Evolutionary conservation across 2,329 filamentous ascomycete species (phyloP), one percentile per base, ranked within the genome.

Genomic region (Fusarium subtropicale): DNA sequence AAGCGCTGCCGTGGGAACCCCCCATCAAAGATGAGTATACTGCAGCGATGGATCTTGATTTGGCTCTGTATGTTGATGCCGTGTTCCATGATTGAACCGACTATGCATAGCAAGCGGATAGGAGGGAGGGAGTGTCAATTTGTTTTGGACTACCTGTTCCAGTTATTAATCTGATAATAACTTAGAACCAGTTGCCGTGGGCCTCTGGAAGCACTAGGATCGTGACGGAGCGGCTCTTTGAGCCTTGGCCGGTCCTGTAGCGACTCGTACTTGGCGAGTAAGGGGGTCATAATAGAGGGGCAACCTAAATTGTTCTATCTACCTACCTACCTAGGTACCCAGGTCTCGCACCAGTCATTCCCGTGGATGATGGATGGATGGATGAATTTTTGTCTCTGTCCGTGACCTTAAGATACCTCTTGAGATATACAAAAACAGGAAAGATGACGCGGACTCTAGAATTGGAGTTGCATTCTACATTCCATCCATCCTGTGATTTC

Each of bases 161-260:
- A 41, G 34, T 52, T 28, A 41, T 52, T 28, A 41, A 52, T 34
- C 53, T 28, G 20, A n/a, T 20, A 20, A 39, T 20, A 38, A 39
- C 39, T 33, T 34, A 38, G 51, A 26, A 45, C n/a, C n/a, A 42
- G 26, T 39, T 47, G 24, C 22, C 30, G 41, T 48, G 46, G 39
- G 33, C 42, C 47, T 55, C 47, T 39, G 54, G 58, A 61, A 72
- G 67, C 70, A 73, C 72, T 74, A 74, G 72, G 66, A 74, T 74
- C 69, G 72, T 67, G 71, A 74, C 63, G 58, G 72, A 74, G 71
- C 69, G 64, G 71, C 72, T 74, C 68, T 73, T 72, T 72, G 64
- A 64, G 68, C 54, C 72, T 69, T 73, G 66, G 58, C 72, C 68
- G 12, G 31, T 33, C 33, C 39, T 24, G 36, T 18, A 50, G 66